A percentile compares a stretch with the other conserved stretches of the same genome.
phyloP scores from a whole-genome alignment of 805 yeast genomes.

The Brettanomyces custersianus region DNA sequence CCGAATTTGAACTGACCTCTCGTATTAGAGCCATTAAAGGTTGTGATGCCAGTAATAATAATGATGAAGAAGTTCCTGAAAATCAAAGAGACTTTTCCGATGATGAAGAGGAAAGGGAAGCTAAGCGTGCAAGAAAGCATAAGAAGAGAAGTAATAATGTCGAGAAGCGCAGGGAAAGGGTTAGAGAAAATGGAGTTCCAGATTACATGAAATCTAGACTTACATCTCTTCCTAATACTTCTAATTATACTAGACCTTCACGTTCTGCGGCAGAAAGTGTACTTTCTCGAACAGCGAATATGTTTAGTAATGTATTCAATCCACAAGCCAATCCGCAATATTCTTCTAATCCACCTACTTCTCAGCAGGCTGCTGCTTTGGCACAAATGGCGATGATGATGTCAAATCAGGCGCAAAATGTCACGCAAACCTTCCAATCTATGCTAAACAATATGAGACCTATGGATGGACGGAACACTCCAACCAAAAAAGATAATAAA shows the following conservation, averaged over 20 bases:
- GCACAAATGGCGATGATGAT: constrained; percentile 10
- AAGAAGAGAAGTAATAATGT: neutral
- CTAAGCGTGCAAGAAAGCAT: constrained; percentile 46
- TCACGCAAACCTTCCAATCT: neutral
- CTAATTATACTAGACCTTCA: neutral
- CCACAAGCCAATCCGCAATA: no score
- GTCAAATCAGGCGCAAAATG: constrained; percentile 2
- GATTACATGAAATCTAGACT: constrained; percentile 16
- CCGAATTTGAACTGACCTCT: constrained; percentile 73
- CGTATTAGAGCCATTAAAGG: constrained; percentile 66
- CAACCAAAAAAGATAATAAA: neutral
- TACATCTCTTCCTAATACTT: constrained; percentile 4
- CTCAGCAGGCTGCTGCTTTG: constrained; percentile 6
- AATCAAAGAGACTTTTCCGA: constrained; percentile 94
- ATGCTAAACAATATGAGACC: neutral
- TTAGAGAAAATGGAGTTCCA: constrained; percentile 6
- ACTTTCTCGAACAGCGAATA: no score
- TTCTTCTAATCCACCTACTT: no score
- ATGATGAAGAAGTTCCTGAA: constrained; percentile 89
- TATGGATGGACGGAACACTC: neutral
- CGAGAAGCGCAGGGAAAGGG: constrained; percentile 1
- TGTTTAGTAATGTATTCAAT: no score
- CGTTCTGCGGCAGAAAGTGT: no score
- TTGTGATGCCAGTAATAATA: constrained; percentile 89
- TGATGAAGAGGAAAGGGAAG: constrained; percentile 75